These are phyloP conservation scores for Petunia hybrid DNA, from an alignment of 305 asterid species.

Conservation along the genomic window DNA sequence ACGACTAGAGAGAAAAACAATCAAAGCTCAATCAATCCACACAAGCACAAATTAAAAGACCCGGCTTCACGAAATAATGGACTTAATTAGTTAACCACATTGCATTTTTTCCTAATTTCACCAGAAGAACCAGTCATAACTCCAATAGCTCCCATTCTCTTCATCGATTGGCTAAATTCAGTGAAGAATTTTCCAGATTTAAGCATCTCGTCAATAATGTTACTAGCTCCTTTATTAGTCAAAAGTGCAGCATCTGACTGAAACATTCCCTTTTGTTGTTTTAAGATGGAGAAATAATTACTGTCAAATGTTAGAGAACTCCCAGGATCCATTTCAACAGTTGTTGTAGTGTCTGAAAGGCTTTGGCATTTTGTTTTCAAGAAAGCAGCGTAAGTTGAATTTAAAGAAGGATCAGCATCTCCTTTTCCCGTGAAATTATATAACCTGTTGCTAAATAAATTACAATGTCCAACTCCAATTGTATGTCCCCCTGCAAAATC, in stretches of 20 bases:
- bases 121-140: conserved; percentile 41
- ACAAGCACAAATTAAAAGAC: too few species aligned
- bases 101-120: conserved; percentile 44
- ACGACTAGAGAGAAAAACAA: too few species aligned
- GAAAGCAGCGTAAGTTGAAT: conserved; percentile 36
- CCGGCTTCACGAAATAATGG: too few species aligned
- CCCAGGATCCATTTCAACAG: conserved; percentile 31
- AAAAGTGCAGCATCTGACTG: conserved; percentile 49
- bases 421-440: conserved; percentile 63
- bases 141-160: neutral
- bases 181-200: conserved; percentile 32
- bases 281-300: neutral
- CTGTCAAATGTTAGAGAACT: conserved; percentile 36
- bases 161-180: neutral
- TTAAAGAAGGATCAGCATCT: conserved; percentile 51
- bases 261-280: conserved; percentile 32
- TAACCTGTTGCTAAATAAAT: conserved; percentile 49
- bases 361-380: conserved; percentile 30
- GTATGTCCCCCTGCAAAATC: conserved; percentile 61
- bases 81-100: conserved; percentile 34
- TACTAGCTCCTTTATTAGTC: conserved; percentile 18
- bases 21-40: too few species aligned
- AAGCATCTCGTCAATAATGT: conserved; percentile 20
- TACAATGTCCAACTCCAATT: conserved; percentile 55
- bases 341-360: conserved; percentile 28